Percentiles rank a stretch among this genome's conserved stretches.
phyloP scores from a whole-genome alignment of 345 rosid species.

The Odontarrhena argentea region DNA sequence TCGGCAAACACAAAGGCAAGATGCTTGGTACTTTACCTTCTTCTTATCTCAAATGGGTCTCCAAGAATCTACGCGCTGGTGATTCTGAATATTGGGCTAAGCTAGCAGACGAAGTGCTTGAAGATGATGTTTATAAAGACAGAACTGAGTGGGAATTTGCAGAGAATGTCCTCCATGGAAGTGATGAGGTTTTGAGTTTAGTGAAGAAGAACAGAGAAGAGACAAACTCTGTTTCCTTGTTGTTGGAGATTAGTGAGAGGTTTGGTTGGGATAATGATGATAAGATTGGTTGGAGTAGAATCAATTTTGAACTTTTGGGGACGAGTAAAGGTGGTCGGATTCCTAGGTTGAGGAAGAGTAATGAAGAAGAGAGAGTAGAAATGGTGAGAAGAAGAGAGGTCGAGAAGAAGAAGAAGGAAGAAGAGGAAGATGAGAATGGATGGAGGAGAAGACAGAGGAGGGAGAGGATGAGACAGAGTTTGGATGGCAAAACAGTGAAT shows the following conservation, averaged over 20 bases:
- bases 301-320: slow-evolving; percentile 72
- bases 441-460: slow-evolving; percentile 43
- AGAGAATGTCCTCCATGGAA: slow-evolving; percentile 54
- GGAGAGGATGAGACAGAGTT: slow-evolving; percentile 44
- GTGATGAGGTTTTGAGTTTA: slow-evolving; percentile 14
- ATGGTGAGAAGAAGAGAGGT: slow-evolving; percentile 28
- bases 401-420: slow-evolving; percentile 29
- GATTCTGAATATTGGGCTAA: slow-evolving; percentile 70
- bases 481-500: slow-evolving; percentile 38
- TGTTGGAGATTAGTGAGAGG: slow-evolving; percentile 74
- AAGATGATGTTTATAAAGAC: slow-evolving; percentile 68
- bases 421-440: slow-evolving; percentile 30
- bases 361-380: not conserved
- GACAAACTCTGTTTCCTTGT: slow-evolving; percentile 47
- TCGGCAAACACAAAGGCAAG: slow-evolving; percentile 80
- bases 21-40: slow-evolving; percentile 86
- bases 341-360: slow-evolving; percentile 49
- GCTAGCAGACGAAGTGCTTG: slow-evolving; percentile 71
- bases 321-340: slow-evolving; percentile 75
- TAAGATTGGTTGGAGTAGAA: slow-evolving; percentile 64
- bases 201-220: slow-evolving; percentile 25
- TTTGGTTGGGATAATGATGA: slow-evolving; percentile 88
- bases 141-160: slow-evolving; percentile 83
- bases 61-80: slow-evolving; percentile 64
- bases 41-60: slow-evolving; percentile 73